These are phyloP conservation scores for Epicoccum sorghinum DNA, from an alignment of 2,329 filamentous ascomycete species.

Conservation along the genomic window DNA sequence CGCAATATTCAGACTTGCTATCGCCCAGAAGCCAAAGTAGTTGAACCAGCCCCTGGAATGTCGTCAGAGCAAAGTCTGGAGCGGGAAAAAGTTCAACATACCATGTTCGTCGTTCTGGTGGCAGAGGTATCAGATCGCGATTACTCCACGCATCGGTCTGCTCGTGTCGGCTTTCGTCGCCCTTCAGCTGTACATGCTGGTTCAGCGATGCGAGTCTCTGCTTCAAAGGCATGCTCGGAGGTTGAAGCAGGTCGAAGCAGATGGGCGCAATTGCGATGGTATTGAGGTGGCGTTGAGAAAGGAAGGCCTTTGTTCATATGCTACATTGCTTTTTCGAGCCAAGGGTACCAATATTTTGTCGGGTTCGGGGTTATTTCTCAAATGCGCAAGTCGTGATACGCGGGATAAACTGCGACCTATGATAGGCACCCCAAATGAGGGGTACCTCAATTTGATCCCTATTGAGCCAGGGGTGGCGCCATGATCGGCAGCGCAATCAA, in stretches of 20 bases:
- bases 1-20: conserved; percentile 49
- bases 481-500: not conserved
- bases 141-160: conserved; percentile 54
- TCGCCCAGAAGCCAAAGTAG: conserved; percentile 53
- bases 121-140: conserved; percentile 48
- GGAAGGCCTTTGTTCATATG: no score
- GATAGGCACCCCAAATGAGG: conserved; percentile 5
- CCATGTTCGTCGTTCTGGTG: conserved; percentile 49
- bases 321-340: not conserved
- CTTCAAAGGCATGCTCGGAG: conserved; percentile 2
- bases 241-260: no score
- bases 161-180: conserved; percentile 51
- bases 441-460: not conserved
- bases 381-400: conserved; percentile 9
- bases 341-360: not conserved
- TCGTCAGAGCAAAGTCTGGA: not conserved
- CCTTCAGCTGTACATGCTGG: conserved; percentile 46
- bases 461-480: not conserved
- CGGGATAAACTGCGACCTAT: not conserved
- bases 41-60: conserved; percentile 41
- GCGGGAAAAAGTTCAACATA: conserved; percentile 5
- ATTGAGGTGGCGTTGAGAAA: no score
- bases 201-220: conserved; percentile 31
- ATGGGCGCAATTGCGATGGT: no score
- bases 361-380: not conserved